Evolutionary conservation across 345 rosid species (phyloP), one percentile per base, ranked within the genome.

Genomic region (Cardiospermum halicacabum): DNA sequence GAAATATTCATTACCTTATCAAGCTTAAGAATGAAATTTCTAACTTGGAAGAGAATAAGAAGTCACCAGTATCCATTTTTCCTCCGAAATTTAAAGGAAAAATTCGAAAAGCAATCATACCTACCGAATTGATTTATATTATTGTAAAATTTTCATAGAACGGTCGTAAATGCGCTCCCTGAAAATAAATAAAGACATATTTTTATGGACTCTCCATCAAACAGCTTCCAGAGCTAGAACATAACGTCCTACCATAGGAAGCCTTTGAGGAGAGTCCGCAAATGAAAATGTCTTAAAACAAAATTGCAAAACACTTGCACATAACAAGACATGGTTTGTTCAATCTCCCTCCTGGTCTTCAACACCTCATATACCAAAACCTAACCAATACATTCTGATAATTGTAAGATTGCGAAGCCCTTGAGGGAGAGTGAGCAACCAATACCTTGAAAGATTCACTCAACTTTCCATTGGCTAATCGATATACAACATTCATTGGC

Each of bases 371-470:
- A 25, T 8, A 19, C n/a, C n/a, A n/a, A n/a, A n/a, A n/a, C n/a
- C n/a, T n/a, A n/a, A n/a, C n/a, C n/a, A n/a, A n/a, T n/a, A n/a
- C n/a, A n/a, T n/a, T n/a, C n/a, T n/a, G n/a, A n/a, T n/a, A n/a
- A n/a, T n/a, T n/a, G n/a, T n/a, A n/a, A n/a, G n/a, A n/a, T n/a
- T n/a, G n/a, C n/a, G 81, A 70, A 73, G 78, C 72, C 37, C 58
- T 67, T 58, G 74, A 55, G 79, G 79, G 84, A 69, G 81, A 75
- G 66, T 60, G 76, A 70, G 47, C 70, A 71, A 69, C 39, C 45
- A 42, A 60, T 75, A 74, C 57, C 77, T 75, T 70, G 73, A 18
- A 45, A n/a, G 50, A 18, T 45, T 18, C 22, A n/a, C 5, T 45
- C 18, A 21, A 16, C 18, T 45, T 45, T 11, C 18, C 10, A 45